A percentile compares a stretch with the other conserved stretches of the same genome.
phyloP scores from a whole-genome alignment of 2,329 filamentous ascomycete genomes.

The Ampelomyces quisqualis region DNA sequence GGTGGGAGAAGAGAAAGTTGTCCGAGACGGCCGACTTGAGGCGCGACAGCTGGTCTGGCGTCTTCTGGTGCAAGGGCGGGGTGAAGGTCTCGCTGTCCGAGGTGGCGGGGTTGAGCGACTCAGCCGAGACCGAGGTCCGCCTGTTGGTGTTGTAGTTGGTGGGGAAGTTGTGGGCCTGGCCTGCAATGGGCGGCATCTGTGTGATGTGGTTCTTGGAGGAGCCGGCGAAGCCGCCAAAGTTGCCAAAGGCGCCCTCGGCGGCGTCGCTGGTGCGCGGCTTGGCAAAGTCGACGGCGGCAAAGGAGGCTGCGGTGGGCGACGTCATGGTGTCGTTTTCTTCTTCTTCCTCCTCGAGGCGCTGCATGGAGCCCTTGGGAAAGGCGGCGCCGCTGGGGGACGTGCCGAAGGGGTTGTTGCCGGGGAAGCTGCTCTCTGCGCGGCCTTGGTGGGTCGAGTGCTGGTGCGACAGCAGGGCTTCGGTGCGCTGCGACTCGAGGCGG shows the following conservation, averaged over 20 bases:
- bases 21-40: constrained; percentile 78
- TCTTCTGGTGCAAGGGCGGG: constrained; percentile 82
- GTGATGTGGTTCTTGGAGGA: constrained; percentile 40
- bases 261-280: constrained; percentile 42
- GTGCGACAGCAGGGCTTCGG: constrained; percentile 55
- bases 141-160: constrained; percentile 91
- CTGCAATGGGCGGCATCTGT: constrained; percentile 48
- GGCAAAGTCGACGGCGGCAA: constrained; percentile 46
- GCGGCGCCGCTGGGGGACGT: constrained; percentile 43
- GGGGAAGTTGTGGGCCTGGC: constrained; percentile 71
- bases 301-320: constrained; percentile 64
- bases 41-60: constrained; percentile 74
- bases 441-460: constrained; percentile 48
- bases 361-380: constrained; percentile 53
- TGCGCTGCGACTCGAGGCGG: constrained; percentile 65
- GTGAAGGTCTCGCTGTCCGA: constrained; percentile 86
- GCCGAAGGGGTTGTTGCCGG: constrained; percentile 77
- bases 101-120: constrained; percentile 87
- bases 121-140: constrained; percentile 93
- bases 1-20: constrained; percentile 92
- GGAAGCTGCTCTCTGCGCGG: constrained; percentile 69
- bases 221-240: constrained; percentile 39
- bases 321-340: constrained; percentile 76
- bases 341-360: constrained; percentile 72
- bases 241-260: constrained; percentile 47